Percentiles rank a stretch among this genome's conserved stretches.
phyloP scores from a whole-genome alignment of 441 rosid genomes.

The Corymbia citriodora region DNA sequence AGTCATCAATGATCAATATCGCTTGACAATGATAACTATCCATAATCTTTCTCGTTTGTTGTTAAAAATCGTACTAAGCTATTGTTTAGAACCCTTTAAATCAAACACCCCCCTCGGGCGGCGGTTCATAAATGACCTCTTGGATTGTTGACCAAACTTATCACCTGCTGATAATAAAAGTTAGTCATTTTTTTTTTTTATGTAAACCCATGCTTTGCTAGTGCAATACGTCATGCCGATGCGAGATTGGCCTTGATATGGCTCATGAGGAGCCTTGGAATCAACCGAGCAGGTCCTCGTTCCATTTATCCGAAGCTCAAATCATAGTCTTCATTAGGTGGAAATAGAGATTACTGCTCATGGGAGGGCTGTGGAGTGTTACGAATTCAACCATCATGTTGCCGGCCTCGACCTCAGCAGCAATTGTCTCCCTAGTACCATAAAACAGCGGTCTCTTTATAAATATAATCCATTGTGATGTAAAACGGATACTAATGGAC shows the following conservation, averaged over 20 bases:
- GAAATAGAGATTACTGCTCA: constrained; percentile 7
- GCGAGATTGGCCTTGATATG: constrained; percentile 19
- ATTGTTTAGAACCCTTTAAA: background rate
- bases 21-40: too few species aligned
- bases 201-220: too few species aligned
- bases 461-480: background rate
- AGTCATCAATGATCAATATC: background rate
- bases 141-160: too few species aligned
- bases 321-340: background rate
- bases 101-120: background rate
- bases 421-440: constrained; percentile 1
- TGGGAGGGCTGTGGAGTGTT: constrained; percentile 22
- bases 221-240: background rate
- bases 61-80: background rate
- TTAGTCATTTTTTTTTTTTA: background rate
- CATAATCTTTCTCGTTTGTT: too few species aligned
- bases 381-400: constrained; percentile 9
- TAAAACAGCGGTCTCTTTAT: background rate
- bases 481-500: background rate
- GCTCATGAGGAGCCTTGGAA: constrained; percentile 18
- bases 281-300: background rate
- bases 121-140: background rate
- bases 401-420: constrained; percentile 7
- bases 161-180: background rate
- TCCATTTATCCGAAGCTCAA: background rate